Percentiles rank a stretch among this genome's conserved stretches.
Evolutionary conservation across 192 early-diverging fungal genomes (phyloP).

Genomic region (Backusella liffmaniae): DNA sequence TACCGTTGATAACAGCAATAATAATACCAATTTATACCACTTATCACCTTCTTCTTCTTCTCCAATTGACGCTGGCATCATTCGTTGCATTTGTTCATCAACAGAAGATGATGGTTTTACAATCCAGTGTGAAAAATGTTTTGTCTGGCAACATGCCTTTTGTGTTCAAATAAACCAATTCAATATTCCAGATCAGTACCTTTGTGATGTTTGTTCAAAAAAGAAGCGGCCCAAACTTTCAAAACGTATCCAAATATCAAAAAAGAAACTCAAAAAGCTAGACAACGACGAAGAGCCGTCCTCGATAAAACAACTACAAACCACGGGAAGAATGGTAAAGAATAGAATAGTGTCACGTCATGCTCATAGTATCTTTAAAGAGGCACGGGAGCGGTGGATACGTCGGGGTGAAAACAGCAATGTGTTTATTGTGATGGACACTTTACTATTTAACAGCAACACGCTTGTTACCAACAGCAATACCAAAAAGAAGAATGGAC

Average conservation of each 20-base stretch:
- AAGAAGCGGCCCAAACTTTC: conserved; percentile 20
- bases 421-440: conserved; percentile 11
- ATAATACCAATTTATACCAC: background rate
- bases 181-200: conserved; percentile 82
- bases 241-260: conserved; percentile 20
- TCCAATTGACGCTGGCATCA: conserved; percentile 80
- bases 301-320: background rate
- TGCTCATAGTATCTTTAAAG: conserved; percentile 14
- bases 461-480: conserved; percentile 6
- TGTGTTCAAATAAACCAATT: conserved; percentile 75
- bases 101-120: conserved; percentile 96
- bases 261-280: conserved; percentile 6
- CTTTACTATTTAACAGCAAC: background rate
- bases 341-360: conserved; percentile 18
- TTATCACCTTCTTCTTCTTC: background rate
- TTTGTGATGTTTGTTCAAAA: conserved; percentile 76
- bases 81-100: conserved; percentile 92
- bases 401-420: conserved; percentile 3
- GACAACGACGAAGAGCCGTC: background rate
- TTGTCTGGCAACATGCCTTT: conserved; percentile 93
- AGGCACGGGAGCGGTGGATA: conserved; percentile 16
- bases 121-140: conserved; percentile 92
- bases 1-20: background rate
- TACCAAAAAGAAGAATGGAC: conserved; percentile 41
- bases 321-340: background rate